Conservation (phyloP, 2,329 filamentous ascomycete genomes). For the Zymoseptoria tritici region DNA sequence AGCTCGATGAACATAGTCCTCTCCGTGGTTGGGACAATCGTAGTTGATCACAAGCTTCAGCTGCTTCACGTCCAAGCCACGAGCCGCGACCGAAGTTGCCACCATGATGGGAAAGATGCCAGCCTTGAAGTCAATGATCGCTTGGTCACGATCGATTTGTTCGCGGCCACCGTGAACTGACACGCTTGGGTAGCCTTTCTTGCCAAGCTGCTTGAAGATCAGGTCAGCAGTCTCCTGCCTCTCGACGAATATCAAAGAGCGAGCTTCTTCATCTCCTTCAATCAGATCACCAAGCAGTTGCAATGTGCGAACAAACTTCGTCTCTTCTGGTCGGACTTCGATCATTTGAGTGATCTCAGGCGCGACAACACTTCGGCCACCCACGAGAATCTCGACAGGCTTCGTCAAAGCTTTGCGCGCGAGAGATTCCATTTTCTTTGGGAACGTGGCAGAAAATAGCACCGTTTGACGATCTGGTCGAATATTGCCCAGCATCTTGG, state of each 20-base stretch:
- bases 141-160: constrained; percentile 85
- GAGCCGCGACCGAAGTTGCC: constrained; percentile 89
- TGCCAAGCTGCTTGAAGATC: constrained; percentile 63
- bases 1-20: constrained; percentile 93
- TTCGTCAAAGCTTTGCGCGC: constrained; percentile 81
- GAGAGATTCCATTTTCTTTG: constrained; percentile 81
- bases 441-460: constrained; percentile 94
- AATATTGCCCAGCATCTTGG: constrained; percentile 89
- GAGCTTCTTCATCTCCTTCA: constrained; percentile 78
- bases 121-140: constrained; percentile 87
- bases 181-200: constrained; percentile 82
- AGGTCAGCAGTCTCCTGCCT: constrained; percentile 31
- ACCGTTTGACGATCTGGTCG: constrained; percentile 90
- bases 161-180: constrained; percentile 93
- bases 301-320: constrained; percentile 76
- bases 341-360: constrained; percentile 82
- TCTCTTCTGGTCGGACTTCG: constrained; percentile 72
- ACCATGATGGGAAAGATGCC: constrained; percentile 84
- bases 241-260: constrained; percentile 60
- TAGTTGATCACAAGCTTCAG: constrained; percentile 94
- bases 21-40: constrained; percentile 85
- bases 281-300: constrained; percentile 84
- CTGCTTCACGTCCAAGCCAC: constrained; percentile 92
- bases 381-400: constrained; percentile 86
- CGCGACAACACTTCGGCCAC: constrained; percentile 65